These are phyloP conservation scores for Xylaria scruposa DNA, from an alignment of 495 filamentous ascomycete species.

Conservation along the genomic window DNA sequence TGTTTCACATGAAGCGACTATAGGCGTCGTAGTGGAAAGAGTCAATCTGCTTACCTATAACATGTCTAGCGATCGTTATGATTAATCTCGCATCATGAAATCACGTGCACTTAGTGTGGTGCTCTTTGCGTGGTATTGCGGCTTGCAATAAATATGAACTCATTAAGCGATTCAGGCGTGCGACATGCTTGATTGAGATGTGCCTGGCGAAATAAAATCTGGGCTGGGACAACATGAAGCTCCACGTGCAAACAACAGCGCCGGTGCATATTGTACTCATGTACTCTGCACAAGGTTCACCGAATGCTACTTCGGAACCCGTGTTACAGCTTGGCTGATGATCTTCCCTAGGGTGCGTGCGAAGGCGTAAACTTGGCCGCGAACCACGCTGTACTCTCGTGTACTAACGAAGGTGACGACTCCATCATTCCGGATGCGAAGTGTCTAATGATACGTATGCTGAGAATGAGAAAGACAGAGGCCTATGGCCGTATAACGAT, in stretches of 20 bases:
- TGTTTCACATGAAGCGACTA: constrained; percentile 5
- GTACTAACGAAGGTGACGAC: too few species aligned
- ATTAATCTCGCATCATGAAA: background rate
- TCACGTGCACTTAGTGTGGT: constrained; percentile 14
- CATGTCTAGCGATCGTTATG: background rate
- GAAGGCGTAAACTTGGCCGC: background rate
- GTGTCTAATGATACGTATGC: background rate
- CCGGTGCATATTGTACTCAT: background rate
- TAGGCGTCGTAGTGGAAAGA: background rate
- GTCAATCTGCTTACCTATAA: background rate
- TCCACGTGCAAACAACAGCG: constrained; percentile 14
- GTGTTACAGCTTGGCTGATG: constrained; percentile 13
- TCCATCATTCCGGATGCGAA: background rate
- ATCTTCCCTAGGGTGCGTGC: background rate
- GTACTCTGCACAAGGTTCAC: constrained; percentile 7
- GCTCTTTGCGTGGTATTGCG: constrained; percentile 4
- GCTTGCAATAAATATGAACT: constrained; percentile 15
- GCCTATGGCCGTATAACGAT: too few species aligned
- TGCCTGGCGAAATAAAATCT: constrained; percentile 4
- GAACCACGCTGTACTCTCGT: background rate
- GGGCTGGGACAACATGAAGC: background rate
- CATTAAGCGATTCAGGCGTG: constrained; percentile 16
- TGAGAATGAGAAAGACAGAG: too few species aligned
- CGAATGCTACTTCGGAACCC: constrained; percentile 6
- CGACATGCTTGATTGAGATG: constrained; percentile 12